These are phyloP conservation scores for Goffeauzyma gilvescens DNA, from an alignment of 768 basidiomycete genomes.

Conservation along the genomic window DNA sequence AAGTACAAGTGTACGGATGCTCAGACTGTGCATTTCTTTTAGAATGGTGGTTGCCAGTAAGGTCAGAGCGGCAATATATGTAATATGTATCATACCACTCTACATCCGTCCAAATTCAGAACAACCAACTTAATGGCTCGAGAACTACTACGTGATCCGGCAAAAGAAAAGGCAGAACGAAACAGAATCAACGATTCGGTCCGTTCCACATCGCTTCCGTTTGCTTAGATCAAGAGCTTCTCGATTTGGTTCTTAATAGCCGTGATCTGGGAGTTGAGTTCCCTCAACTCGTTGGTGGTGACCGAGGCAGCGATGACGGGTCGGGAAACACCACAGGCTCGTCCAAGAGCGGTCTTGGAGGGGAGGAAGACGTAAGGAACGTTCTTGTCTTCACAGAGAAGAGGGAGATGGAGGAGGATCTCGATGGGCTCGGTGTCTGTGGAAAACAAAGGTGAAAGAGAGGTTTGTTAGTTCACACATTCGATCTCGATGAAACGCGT, in stretches of 20 bases:
- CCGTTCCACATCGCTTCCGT: too few relatives aligned
- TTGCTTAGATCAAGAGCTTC: conserved; percentile 33
- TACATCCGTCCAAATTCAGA: too few relatives aligned
- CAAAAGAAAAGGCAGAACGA: too few relatives aligned
- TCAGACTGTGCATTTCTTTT: too few relatives aligned
- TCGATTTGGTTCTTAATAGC: conserved; percentile 48
- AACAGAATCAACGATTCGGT: too few relatives aligned
- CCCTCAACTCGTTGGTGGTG: conserved; percentile 86
- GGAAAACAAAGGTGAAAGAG: not conserved
- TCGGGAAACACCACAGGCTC: conserved; percentile 85
- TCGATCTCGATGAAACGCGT: too few relatives aligned
- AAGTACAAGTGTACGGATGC: too few relatives aligned
- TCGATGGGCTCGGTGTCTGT: conserved; percentile 91
- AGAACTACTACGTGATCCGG: too few relatives aligned
- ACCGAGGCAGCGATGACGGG: conserved; percentile 90
- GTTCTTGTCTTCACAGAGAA: conserved; percentile 99
- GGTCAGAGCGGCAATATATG: too few relatives aligned
- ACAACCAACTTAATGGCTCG: too few relatives aligned
- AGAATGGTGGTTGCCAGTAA: too few relatives aligned
- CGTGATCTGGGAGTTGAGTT: conserved; percentile 71
- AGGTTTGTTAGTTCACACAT: not conserved
- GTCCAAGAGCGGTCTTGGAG: conserved; percentile 82
- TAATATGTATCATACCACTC: too few relatives aligned
- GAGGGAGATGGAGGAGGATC: conserved; percentile 86
- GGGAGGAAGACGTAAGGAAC: conserved; percentile 91